phyloP scores from a whole-genome alignment of 129 eudicot genomes.

The Artemisia argyi region DNA sequence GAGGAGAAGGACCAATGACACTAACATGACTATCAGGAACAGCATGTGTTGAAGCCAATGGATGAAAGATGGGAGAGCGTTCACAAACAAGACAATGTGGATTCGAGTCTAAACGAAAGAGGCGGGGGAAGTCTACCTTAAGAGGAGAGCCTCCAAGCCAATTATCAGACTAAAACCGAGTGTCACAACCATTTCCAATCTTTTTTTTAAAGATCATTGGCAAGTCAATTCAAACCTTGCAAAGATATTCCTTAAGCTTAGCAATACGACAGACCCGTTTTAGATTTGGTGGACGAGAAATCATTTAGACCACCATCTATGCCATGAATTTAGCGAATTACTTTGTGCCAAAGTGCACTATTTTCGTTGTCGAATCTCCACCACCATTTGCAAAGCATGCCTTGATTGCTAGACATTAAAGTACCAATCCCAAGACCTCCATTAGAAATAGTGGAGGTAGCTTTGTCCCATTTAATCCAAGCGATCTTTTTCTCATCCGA shows the following conservation, averaged over 20 bases:
- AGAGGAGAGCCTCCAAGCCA: neutral
- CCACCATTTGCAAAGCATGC: neutral
- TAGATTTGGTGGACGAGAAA: no score
- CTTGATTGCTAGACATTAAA: no score
- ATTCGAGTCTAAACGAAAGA: neutral
- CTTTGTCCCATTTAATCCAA: neutral
- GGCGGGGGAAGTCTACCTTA: neutral
- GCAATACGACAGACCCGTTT: no score
- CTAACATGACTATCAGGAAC: no score
- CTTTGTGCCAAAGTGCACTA: no score
- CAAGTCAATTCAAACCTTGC: no score
- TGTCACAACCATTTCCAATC: neutral
- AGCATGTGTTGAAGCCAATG: neutral
- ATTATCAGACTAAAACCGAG: neutral
- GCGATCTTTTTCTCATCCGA: neutral
- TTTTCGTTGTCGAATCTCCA: no score
- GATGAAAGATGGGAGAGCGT: neutral
- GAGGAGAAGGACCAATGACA: no score
- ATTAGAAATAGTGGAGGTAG: neutral
- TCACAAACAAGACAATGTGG: neutral
- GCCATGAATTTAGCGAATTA: no score
- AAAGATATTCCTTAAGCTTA: no score
- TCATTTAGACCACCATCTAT: no score
- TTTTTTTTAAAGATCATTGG: no score
- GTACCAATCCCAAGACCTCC: neutral